These are phyloP conservation scores for Aspergillus ruber DNA, from an alignment of 2,329 filamentous ascomycete genomes.

Conservation along the genomic window DNA sequence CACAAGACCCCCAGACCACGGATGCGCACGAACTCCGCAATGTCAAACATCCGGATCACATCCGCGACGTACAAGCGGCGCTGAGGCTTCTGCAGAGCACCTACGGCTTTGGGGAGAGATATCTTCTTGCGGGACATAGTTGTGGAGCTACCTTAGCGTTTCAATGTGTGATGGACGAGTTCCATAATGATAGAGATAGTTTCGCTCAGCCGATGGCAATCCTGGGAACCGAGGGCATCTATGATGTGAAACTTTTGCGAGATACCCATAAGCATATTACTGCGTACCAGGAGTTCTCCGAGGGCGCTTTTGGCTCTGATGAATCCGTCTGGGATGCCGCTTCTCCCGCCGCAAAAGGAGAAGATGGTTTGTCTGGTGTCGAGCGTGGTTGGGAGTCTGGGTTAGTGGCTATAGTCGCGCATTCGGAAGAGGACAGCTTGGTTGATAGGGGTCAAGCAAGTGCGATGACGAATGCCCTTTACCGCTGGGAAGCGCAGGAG, in stretches of 20 bases:
- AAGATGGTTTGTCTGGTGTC: slow-evolving; percentile 20
- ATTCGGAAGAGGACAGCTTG: slow-evolving; percentile 36
- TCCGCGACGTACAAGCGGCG: slow-evolving; percentile 36
- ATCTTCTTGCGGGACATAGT: slow-evolving; percentile 42
- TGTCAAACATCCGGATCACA: slow-evolving; percentile 41
- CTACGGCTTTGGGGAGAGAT: slow-evolving; percentile 33
- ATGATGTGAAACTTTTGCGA: slow-evolving; percentile 34
- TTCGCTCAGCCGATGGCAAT: slow-evolving; percentile 30
- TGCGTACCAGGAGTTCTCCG: slow-evolving; percentile 35
- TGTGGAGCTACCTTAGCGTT: slow-evolving; percentile 43
- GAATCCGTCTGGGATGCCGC: slow-evolving; percentile 32
- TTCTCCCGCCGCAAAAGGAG: slow-evolving; percentile 29
- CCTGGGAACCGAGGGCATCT: slow-evolving; percentile 40
- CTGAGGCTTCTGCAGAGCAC: slow-evolving; percentile 36
- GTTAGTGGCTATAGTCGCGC: slow-evolving; percentile 33
- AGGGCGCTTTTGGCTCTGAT: slow-evolving; percentile 37
- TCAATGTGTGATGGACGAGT: slow-evolving; percentile 33
- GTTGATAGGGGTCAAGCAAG: slow-evolving; percentile 34
- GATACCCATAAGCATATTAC: slow-evolving; percentile 24
- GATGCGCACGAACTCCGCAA: slow-evolving; percentile 22
- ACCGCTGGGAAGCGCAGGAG: slow-evolving; percentile 39
- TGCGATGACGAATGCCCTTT: slow-evolving; percentile 46
- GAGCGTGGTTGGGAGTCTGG: slow-evolving; percentile 30
- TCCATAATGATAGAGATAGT: slow-evolving; percentile 8
- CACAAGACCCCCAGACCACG: slow-evolving; percentile 28